Percentiles rank a stretch among this genome's conserved stretches.
Conservation (phyloP, 177 flowering plant species). For the Vitis hybrid region DNA sequence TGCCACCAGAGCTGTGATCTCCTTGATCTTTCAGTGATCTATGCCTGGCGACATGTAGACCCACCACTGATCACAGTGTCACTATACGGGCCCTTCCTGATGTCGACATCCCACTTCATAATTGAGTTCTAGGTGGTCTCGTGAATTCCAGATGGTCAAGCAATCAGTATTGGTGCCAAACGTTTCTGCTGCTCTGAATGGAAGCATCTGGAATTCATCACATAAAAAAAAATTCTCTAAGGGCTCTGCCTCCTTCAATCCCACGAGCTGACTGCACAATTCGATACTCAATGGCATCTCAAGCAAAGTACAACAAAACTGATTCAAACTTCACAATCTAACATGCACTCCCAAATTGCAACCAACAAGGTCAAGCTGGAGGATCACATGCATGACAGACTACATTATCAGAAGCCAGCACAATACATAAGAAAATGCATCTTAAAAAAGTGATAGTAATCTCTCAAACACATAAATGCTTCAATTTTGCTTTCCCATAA, state of each 20-base stretch:
- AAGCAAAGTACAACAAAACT: too few relatives aligned
- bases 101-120: constrained; percentile 45
- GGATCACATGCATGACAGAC: constrained; percentile 44
- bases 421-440: constrained; percentile 26
- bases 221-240: too few relatives aligned
- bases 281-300: too few relatives aligned
- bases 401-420: constrained; percentile 39
- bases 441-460: neutral
- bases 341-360: constrained; percentile 17
- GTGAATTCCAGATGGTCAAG: constrained; percentile 32
- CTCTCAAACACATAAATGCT: too few relatives aligned
- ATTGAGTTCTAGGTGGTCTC: constrained; percentile 46
- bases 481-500: too few relatives aligned
- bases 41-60: constrained; percentile 46
- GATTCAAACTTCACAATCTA: too few relatives aligned
- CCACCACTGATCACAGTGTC: constrained; percentile 47
- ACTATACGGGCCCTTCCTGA: constrained; percentile 39
- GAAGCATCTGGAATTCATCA: too few relatives aligned
- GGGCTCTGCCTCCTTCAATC: too few relatives aligned
- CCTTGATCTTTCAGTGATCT: constrained; percentile 47
- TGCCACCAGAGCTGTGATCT: constrained; percentile 41
- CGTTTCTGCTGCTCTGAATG: too few relatives aligned
- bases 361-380: constrained; percentile 41
- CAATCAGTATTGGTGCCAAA: too few relatives aligned
- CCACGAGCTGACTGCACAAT: too few relatives aligned